Evolutionary conservation across 768 basidiomycete species (phyloP).

Genomic region (Leccinum disarticulatum): DNA sequence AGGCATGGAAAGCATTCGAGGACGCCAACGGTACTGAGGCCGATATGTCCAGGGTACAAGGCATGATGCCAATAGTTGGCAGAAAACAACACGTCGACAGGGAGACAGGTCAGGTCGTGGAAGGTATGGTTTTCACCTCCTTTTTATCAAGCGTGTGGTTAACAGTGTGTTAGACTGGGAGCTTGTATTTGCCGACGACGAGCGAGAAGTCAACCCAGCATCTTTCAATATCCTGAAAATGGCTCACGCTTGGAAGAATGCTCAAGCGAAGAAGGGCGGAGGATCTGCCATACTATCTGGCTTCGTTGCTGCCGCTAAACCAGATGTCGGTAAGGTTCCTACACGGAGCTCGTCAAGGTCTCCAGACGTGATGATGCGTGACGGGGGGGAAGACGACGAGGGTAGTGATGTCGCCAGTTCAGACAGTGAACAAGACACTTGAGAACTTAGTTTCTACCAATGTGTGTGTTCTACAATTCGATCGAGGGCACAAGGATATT

Average conservation of each 20-base stretch:
- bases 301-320: conserved; percentile 43
- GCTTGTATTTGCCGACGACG: conserved; percentile 94
- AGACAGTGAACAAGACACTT: conserved; percentile 36
- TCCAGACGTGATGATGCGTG: conserved; percentile 27
- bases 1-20: conserved; percentile 96
- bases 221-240: conserved; percentile 95
- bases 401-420: conserved; percentile 58
- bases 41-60: conserved; percentile 79
- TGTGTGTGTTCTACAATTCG: not conserved
- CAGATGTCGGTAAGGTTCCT: conserved; percentile 9
- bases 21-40: conserved; percentile 70
- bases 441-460: not conserved
- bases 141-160: conserved; percentile 1
- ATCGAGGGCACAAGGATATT: not conserved
- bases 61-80: conserved; percentile 90
- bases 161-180: conserved; percentile 73
- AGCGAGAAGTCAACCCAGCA: conserved; percentile 87
- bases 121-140: conserved; percentile 52
- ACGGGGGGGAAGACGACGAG: conserved; percentile 29
- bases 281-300: conserved; percentile 42
- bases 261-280: conserved; percentile 44
- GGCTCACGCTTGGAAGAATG: conserved; percentile 86
- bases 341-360: conserved; percentile 11
- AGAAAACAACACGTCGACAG: conserved; percentile 82
- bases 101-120: conserved; percentile 82